phyloP scores from a whole-genome alignment of 2,329 filamentous ascomycete genomes.

The Fusarium pseudograminearum region DNA sequence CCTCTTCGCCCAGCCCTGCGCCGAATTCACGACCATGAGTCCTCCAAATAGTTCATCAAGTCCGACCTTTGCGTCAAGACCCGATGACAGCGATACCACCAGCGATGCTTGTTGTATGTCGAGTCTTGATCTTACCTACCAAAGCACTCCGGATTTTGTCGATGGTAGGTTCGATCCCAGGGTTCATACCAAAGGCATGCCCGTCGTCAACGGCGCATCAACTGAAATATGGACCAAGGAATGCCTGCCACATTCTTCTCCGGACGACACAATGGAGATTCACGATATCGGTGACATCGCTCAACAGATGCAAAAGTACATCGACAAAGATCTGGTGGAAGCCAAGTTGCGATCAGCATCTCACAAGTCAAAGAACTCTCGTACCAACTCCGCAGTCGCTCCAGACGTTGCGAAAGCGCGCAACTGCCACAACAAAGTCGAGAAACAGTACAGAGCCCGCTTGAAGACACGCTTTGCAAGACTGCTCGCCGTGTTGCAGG shows the following conservation, averaged over 20 bases:
- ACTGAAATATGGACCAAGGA: neutral
- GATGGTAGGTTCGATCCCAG: neutral
- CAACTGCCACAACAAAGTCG: neutral
- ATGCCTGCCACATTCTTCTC: neutral
- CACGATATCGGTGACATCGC: neutral
- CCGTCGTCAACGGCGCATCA: neutral
- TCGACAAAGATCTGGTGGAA: neutral
- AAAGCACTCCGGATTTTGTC: neutral
- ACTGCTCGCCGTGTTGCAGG: neutral
- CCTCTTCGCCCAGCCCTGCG: neutral
- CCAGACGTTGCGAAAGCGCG: neutral
- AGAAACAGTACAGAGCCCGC: neutral
- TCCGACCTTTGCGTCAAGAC: neutral
- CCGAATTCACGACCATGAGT: accelerated
- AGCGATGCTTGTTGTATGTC: neutral
- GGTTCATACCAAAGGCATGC: neutral
- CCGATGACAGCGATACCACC: neutral
- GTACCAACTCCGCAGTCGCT: neutral
- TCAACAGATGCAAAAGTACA: neutral
- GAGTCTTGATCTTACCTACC: neutral
- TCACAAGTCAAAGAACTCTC: neutral
- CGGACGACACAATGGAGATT: no score
- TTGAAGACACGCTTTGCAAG: neutral
- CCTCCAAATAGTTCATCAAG: neutral
- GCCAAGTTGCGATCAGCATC: constrained; percentile 1